Conservation (phyloP, 106 monocot species). For the Narthecium ossifragum region DNA sequence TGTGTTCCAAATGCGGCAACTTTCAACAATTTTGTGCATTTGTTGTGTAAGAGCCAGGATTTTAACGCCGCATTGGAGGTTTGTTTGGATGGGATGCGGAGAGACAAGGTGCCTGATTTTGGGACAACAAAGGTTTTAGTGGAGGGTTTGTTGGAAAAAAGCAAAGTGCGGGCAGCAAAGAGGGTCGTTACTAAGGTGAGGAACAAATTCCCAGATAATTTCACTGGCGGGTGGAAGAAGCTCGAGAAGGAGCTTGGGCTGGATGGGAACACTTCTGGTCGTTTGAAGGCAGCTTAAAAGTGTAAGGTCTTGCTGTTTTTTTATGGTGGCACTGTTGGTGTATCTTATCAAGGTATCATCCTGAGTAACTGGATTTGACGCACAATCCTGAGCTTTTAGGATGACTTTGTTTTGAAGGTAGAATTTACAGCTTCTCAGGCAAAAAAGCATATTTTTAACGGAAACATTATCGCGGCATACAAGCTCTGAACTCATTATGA, state of each 20-base stretch:
- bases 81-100: constrained; percentile 35
- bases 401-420: no score
- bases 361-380: no score
- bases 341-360: no score
- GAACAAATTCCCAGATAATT: constrained; percentile 36
- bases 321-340: no score
- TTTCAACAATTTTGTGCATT: constrained; percentile 25
- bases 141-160: constrained; percentile 37
- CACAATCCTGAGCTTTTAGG: no score
- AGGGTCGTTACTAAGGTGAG: constrained; percentile 33
- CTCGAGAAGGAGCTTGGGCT: constrained; percentile 49
- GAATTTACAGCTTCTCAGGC: no score
- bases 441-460: no score
- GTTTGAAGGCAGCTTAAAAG: no score
- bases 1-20: constrained; percentile 29
- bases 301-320: no score
- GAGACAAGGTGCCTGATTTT: constrained; percentile 45
- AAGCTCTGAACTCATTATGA: no score
- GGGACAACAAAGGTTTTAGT: constrained; percentile 34
- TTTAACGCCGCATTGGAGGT: constrained; percentile 34
- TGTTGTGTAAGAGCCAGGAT: constrained; percentile 40
- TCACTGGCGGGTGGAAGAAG: constrained; percentile 30
- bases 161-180: constrained; percentile 36
- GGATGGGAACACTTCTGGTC: no score
- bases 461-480: no score